phyloP scores from a whole-genome alignment of 805 yeast species.

The Starmerella gropengiesseri region DNA sequence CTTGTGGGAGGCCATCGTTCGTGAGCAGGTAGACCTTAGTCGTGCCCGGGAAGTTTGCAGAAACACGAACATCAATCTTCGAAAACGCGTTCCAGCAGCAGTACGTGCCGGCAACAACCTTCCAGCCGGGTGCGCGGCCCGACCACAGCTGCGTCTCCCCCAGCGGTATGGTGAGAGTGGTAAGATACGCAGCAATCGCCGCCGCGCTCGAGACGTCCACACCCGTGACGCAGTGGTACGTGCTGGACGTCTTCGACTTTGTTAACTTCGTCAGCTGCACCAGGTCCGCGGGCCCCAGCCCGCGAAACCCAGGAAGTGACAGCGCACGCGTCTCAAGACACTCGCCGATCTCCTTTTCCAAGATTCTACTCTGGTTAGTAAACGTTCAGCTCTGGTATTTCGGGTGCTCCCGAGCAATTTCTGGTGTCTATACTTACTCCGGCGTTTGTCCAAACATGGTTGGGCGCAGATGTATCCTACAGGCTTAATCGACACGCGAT shows the following conservation, averaged over 20 bases:
- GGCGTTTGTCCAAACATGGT: constrained; percentile 21
- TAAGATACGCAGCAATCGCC: constrained; percentile 46
- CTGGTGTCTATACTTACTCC: constrained; percentile 8
- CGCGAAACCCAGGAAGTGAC: constrained; percentile 35
- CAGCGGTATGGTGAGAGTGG: constrained; percentile 35
- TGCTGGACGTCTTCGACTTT: constrained; percentile 40
- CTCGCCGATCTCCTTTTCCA: constrained; percentile 42
- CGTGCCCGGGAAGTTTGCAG: constrained; percentile 45
- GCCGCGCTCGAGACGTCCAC: constrained; percentile 43
- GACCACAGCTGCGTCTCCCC: constrained; percentile 63
- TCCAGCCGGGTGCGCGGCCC: constrained; percentile 43
- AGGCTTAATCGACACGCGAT: neutral
- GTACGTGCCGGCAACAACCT: constrained; percentile 34
- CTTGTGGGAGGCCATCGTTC: constrained; percentile 19
- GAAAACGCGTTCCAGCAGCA: constrained; percentile 62
- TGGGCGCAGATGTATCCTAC: neutral
- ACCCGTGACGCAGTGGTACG: constrained; percentile 46
- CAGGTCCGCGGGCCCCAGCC: constrained; percentile 69
- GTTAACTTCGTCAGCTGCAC: constrained; percentile 39
- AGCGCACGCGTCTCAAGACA: constrained; percentile 43
- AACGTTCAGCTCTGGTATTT: neutral
- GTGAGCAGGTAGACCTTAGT: constrained; percentile 32
- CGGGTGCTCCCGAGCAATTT: too few species aligned
- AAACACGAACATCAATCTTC: constrained; percentile 60
- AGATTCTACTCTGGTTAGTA: constrained; percentile 1